phyloP scores from a whole-genome alignment of 2,329 filamentous ascomycete species.

The Pyrenophora graminea region DNA sequence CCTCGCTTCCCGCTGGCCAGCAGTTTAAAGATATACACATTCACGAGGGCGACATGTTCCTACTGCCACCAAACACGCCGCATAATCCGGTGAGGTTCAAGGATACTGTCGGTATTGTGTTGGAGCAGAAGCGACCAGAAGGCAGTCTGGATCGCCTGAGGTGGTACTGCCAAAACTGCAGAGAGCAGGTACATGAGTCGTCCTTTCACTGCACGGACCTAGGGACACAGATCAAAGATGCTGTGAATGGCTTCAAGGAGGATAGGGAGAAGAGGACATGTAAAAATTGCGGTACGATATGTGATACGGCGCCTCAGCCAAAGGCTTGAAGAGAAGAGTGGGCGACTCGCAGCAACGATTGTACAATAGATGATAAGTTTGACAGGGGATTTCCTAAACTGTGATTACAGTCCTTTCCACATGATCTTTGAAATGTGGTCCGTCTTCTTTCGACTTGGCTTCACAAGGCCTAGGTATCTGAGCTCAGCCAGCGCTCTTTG shows the following conservation, averaged over 20 bases:
- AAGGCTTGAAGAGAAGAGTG: constrained; percentile 13
- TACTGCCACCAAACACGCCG: constrained; percentile 90
- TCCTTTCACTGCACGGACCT: constrained; percentile 87
- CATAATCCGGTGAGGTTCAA: constrained; percentile 95
- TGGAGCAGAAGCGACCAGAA: constrained; percentile 80
- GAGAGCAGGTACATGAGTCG: constrained; percentile 78
- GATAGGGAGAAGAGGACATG: constrained; percentile 75
- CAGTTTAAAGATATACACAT: constrained; percentile 84
- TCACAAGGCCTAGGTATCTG: constrained; percentile 83
- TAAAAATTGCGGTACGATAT: constrained; percentile 73
- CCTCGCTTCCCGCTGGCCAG: constrained; percentile 35
- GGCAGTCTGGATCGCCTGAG: constrained; percentile 75
- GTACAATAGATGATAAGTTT: constrained; percentile 15
- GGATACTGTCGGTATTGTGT: constrained; percentile 88
- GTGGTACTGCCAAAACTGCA: constrained; percentile 84
- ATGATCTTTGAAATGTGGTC: constrained; percentile 87
- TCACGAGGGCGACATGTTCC: constrained; percentile 89
- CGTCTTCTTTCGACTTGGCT: constrained; percentile 84
- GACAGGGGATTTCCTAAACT: not conserved
- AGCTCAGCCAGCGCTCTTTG: constrained; percentile 85
- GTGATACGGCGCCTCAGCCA: constrained; percentile 66
- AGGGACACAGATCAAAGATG: constrained; percentile 91
- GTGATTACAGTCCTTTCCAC: constrained; percentile 70
- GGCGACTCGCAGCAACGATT: not conserved
- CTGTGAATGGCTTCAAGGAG: constrained; percentile 78